Evolutionary conservation across 441 rosid genomes (phyloP).

Genomic region (Pelargonium myrrhifolium): DNA sequence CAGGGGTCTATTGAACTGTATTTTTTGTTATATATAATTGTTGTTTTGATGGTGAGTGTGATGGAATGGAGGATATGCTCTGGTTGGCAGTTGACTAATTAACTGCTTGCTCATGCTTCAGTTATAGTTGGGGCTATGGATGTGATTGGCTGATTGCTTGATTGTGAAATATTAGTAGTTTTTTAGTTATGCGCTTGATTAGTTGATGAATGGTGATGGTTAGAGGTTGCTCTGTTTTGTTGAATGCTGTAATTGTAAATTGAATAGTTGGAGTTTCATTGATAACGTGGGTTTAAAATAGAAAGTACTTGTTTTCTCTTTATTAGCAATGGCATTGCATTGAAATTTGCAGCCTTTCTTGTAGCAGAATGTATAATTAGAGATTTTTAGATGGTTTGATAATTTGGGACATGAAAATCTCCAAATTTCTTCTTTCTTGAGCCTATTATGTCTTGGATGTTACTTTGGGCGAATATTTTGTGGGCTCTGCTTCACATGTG

Average conservation of each 20-base stretch:
- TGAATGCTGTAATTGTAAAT: not conserved
- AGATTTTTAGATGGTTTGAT: not conserved
- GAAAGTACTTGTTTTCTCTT: not conserved
- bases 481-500: too few species aligned
- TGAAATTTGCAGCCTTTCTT: not conserved
- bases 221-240: not conserved
- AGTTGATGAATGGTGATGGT: not conserved
- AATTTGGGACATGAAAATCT: not conserved
- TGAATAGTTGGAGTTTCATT: not conserved
- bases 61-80: not conserved
- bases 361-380: too few species aligned
- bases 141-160: not conserved
- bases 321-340: not conserved
- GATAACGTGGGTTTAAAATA: not conserved
- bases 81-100: not conserved
- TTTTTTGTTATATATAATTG: not conserved
- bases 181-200: not conserved
- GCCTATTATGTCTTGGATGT: not conserved
- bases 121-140: not conserved
- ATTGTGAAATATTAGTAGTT: not conserved
- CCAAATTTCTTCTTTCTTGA: not conserved
- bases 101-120: not conserved
- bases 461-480: not conserved
- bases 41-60: constrained; percentile 1
- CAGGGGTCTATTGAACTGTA: not conserved